Percentiles rank a stretch among this genome's conserved stretches.
These are phyloP conservation scores for Mitragyna speciosa DNA, from an alignment of 257 asterid genomes.

Conservation along the genomic window DNA sequence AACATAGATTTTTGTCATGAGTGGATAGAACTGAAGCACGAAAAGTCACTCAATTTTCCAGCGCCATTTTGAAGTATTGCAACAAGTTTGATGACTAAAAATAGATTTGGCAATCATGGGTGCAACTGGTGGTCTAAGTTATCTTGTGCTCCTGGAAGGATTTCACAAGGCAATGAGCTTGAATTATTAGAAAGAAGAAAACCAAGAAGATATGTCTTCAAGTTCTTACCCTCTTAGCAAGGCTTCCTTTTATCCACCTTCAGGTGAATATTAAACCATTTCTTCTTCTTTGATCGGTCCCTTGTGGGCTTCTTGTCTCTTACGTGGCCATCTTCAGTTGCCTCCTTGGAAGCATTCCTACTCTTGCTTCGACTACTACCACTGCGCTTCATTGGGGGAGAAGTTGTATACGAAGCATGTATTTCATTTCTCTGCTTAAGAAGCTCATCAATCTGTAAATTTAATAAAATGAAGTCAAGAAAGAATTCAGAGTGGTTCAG, in stretches of 20 bases:
- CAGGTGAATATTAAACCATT: conserved; percentile 78
- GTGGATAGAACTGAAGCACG: conserved; percentile 7
- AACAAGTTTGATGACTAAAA: background rate
- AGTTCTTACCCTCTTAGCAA: conserved; percentile 44
- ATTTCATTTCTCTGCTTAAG: conserved; percentile 83
- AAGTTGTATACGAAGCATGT: conserved; percentile 72
- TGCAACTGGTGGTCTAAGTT: background rate
- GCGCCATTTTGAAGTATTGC: conserved; percentile 16
- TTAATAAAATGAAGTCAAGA: background rate
- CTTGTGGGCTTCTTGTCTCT: conserved; percentile 56
- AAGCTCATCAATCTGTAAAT: conserved; percentile 77
- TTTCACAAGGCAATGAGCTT: background rate
- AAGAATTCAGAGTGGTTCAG: background rate
- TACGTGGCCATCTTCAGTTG: conserved; percentile 45
- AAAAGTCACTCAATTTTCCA: conserved; percentile 5
- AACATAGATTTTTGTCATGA: background rate
- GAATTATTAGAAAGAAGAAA: background rate
- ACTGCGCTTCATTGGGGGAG: conserved; percentile 64
- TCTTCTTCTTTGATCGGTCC: conserved; percentile 73
- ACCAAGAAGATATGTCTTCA: background rate
- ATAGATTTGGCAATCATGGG: conserved; percentile 10
- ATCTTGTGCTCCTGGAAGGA: conserved; percentile 6
- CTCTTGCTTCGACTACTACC: conserved; percentile 66
- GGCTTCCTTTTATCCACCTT: conserved; percentile 89
- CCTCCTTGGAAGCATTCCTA: conserved; percentile 51